Evolutionary conservation across 805 yeast genomes (phyloP).

Genomic region (Yarrowia osloensis): DNA sequence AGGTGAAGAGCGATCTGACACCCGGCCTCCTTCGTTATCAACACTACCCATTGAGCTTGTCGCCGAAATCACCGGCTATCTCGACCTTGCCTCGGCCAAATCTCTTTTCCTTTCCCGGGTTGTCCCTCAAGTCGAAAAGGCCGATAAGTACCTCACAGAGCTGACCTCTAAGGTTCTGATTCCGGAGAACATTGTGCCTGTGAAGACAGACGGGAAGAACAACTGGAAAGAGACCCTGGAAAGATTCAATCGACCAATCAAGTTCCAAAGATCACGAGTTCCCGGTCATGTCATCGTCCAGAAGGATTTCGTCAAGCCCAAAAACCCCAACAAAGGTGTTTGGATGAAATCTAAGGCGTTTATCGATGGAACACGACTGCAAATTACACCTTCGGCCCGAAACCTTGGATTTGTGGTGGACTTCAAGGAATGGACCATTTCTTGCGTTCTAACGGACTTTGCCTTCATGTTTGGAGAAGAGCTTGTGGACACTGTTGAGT

Average conservation of each 20-base stretch:
- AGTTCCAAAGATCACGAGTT: background rate
- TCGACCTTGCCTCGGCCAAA: background rate
- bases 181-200: background rate
- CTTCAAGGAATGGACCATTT: background rate
- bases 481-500: background rate
- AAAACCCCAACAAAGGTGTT: background rate
- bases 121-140: background rate
- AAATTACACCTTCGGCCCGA: background rate
- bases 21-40: background rate
- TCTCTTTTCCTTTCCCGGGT: background rate
- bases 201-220: background rate
- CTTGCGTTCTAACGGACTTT: background rate
- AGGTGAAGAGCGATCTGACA: background rate
- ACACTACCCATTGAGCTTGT: background rate
- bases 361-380: background rate
- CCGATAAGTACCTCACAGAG: background rate
- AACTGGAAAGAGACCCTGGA: background rate
- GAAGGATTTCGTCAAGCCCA: background rate
- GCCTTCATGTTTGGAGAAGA: background rate
- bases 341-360: constrained; percentile 10
- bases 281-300: background rate
- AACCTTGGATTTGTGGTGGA: background rate
- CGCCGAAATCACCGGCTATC: background rate
- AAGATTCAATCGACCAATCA: background rate
- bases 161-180: background rate